Percentiles rank a stretch among this genome's conserved stretches.
Conservation (phyloP, 345 rosid genomes). For the Gossypium australe region DNA sequence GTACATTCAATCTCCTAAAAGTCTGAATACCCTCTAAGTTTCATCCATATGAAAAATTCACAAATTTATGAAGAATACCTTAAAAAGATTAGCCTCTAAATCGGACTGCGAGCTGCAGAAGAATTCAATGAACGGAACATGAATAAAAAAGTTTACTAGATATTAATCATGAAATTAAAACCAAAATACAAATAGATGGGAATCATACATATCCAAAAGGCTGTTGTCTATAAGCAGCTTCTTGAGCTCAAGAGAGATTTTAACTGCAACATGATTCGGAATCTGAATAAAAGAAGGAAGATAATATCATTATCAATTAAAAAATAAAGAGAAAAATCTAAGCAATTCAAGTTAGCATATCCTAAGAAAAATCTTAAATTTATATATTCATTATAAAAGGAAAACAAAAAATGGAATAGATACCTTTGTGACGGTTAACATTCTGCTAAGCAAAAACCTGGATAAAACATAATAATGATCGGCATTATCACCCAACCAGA, state of each 20-base stretch:
- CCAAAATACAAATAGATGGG: conserved; percentile 1
- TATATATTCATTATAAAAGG: background rate
- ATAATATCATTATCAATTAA: background rate
- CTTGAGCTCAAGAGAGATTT: conserved; percentile 95
- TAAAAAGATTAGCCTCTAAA: conserved; percentile 85
- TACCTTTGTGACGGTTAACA: conserved; percentile 97
- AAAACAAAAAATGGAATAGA: background rate
- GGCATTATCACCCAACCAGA: conserved; percentile 94
- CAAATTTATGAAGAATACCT: conserved; percentile 37
- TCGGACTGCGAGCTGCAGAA: conserved; percentile 81
- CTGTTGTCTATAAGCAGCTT: conserved; percentile 94
- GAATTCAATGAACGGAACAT: conserved; percentile 1
- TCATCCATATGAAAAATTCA: background rate
- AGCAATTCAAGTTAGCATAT: background rate
- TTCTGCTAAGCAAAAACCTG: conserved; percentile 89
- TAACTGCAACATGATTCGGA: conserved; percentile 90
- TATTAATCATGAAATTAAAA: background rate
- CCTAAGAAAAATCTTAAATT: background rate
- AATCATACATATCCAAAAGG: conserved; percentile 89
- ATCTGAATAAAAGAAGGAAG: conserved; percentile 44
- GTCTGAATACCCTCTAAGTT: background rate
- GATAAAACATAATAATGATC: conserved; percentile 95
- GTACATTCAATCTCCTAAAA: background rate
- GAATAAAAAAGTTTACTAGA: background rate
- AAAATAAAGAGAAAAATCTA: background rate